Evolutionary conservation across 1,139 yeast species (phyloP).

Genomic region (Meyerozyma elateridarum): DNA sequence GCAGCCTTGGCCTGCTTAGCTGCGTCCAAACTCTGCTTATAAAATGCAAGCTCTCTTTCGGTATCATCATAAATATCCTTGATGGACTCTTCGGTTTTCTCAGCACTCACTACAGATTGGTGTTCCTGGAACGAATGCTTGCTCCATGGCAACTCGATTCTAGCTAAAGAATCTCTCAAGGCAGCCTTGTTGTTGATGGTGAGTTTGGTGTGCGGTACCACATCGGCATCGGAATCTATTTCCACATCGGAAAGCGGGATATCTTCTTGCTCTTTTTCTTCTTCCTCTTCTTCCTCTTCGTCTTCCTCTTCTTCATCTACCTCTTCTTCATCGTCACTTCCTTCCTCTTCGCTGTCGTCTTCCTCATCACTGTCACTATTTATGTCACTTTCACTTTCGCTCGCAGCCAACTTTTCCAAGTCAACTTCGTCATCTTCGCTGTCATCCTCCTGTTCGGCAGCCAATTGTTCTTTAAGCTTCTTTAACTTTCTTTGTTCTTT

Average conservation of each 20-base stretch:
- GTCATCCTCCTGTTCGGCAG: constrained; percentile 12
- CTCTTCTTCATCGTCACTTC: constrained; percentile 40
- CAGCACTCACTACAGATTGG: constrained; percentile 62
- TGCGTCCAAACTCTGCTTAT: constrained; percentile 89
- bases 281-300: constrained; percentile 35
- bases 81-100: constrained; percentile 57
- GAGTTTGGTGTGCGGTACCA: constrained; percentile 83
- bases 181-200: constrained; percentile 75
- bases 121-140: constrained; percentile 77
- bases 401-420: constrained; percentile 54
- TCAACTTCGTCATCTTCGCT: constrained; percentile 39
- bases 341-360: constrained; percentile 38
- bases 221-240: constrained; percentile 79
- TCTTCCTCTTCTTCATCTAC: constrained; percentile 40
- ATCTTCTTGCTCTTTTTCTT: constrained; percentile 53
- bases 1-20: constrained; percentile 67
- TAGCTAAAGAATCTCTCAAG: constrained; percentile 59
- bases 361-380: constrained; percentile 41
- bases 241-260: constrained; percentile 76
- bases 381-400: constrained; percentile 37
- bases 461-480: constrained; percentile 32
- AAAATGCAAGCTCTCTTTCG: constrained; percentile 57
- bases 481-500: constrained; percentile 62
- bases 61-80: constrained; percentile 94
- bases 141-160: constrained; percentile 68